phyloP scores from a whole-genome alignment of 2,329 filamentous ascomycete genomes.

The Blastomyces emzantsi region DNA sequence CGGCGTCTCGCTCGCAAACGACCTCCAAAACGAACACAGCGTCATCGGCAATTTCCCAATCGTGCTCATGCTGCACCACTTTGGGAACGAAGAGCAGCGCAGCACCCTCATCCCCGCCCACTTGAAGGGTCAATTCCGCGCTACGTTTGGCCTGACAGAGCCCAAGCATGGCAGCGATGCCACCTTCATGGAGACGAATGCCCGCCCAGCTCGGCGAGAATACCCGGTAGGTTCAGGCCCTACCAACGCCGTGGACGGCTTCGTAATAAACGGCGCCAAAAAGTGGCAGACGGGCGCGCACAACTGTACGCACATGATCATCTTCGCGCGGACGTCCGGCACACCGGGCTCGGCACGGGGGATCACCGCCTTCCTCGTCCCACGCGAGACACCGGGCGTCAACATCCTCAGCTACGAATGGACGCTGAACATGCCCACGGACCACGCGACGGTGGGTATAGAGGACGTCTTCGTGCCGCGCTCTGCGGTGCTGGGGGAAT shows the following conservation, averaged over 20 bases:
- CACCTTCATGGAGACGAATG: slow-evolving; percentile 52
- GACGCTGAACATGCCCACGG: slow-evolving; percentile 59
- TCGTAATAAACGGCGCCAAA: slow-evolving; percentile 50
- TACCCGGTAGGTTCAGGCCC: slow-evolving; percentile 26
- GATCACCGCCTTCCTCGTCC: slow-evolving; percentile 54
- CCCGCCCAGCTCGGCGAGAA: slow-evolving; percentile 36
- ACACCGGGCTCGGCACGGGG: slow-evolving; percentile 45
- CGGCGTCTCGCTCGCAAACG: slow-evolving; percentile 53
- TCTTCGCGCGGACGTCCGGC: slow-evolving; percentile 52
- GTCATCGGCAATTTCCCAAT: slow-evolving; percentile 56
- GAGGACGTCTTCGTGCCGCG: slow-evolving; percentile 50
- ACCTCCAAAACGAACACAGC: slow-evolving; percentile 55
- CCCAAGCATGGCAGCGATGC: slow-evolving; percentile 54
- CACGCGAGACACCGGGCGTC: slow-evolving; percentile 44
- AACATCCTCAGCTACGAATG: slow-evolving; percentile 52
- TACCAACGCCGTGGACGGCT: slow-evolving; percentile 30
- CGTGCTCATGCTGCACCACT: slow-evolving; percentile 53
- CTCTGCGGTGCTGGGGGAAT: slow-evolving; percentile 44
- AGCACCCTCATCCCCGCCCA: slow-evolving; percentile 45
- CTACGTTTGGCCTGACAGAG: slow-evolving; percentile 56
- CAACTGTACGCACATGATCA: slow-evolving; percentile 51
- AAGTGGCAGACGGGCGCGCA: slow-evolving; percentile 60
- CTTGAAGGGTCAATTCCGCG: slow-evolving; percentile 45
- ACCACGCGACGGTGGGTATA: slow-evolving; percentile 53
- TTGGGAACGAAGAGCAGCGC: slow-evolving; percentile 48